phyloP scores from a whole-genome alignment of 1,139 yeast species.

The Sugiyamaella castrensis region DNA sequence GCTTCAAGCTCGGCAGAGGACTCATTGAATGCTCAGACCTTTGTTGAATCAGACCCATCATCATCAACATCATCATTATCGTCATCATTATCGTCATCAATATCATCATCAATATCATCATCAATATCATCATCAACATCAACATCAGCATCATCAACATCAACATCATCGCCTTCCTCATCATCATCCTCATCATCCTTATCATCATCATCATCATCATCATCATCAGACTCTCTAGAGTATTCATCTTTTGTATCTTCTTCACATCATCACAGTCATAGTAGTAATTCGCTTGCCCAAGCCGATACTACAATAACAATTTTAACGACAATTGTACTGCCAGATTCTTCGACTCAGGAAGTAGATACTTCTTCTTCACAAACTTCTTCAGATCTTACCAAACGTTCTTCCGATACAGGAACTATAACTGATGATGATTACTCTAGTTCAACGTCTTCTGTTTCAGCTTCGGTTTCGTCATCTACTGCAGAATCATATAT shows the following conservation, averaged over 20 bases:
- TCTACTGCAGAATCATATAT: conserved; percentile 12
- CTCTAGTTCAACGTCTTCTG: conserved; percentile 1
- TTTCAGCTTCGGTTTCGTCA: conserved; percentile 4
- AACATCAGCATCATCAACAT: neutral
- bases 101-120: neutral
- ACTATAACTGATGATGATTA: neutral
- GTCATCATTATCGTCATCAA: neutral
- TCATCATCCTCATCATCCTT: neutral
- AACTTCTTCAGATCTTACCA: conserved; percentile 3
- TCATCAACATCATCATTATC: conserved; percentile 11
- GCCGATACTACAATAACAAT: neutral
- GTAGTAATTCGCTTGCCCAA: neutral
- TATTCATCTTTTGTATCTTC: neutral
- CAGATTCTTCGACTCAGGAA: neutral
- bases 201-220: neutral
- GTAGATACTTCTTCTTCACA: too few relatives aligned
- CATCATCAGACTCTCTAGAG: neutral
- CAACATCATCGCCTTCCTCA: neutral
- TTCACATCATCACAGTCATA: neutral
- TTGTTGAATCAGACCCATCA: neutral
- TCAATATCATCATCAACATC: too few relatives aligned
- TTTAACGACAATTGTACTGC: neutral
- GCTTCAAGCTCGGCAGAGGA: neutral
- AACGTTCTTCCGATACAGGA: neutral
- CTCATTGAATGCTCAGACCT: neutral